Evolutionary conservation across 768 basidiomycete species (phyloP).

Genomic region (Phlebiopsis flavidoalba): DNA sequence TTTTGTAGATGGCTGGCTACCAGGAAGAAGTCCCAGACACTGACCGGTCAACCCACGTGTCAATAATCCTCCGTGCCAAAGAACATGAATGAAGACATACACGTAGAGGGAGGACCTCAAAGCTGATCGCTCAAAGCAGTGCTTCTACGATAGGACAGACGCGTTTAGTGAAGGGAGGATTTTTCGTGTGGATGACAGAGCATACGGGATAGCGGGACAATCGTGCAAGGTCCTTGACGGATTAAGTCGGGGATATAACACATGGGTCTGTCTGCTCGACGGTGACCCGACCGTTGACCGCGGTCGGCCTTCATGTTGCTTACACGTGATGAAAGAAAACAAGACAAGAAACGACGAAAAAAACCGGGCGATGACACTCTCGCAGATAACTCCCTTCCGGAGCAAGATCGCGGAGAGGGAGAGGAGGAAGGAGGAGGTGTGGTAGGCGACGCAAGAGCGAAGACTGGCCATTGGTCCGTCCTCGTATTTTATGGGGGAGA

Average conservation of each 20-base stretch:
- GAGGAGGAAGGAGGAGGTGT: not conserved
- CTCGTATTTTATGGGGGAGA: conserved; percentile 8
- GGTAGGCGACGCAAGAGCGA: conserved; percentile 4
- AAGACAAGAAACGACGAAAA: not conserved
- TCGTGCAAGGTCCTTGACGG: conserved; percentile 86
- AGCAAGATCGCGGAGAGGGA: not conserved
- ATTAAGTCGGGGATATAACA: conserved; percentile 75
- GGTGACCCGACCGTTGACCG: conserved; percentile 17
- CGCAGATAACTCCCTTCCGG: not conserved
- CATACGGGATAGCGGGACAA: conserved; percentile 79
- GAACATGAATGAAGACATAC: conserved; percentile 35
- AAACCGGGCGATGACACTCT: not conserved
- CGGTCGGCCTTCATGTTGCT: conserved; percentile 13
- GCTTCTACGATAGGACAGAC: conserved; percentile 41
- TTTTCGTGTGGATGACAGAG: conserved; percentile 14
- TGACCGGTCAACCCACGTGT: conserved; percentile 26
- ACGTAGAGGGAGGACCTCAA: conserved; percentile 74
- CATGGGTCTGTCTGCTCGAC: conserved; percentile 57
- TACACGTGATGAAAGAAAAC: not conserved
- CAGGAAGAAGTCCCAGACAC: conserved; percentile 70
- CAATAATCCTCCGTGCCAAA: conserved; percentile 1
- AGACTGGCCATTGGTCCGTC: conserved; percentile 1
- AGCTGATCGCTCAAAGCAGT: conserved; percentile 90
- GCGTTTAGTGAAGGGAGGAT: not conserved
- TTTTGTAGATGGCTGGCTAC: conserved; percentile 66